Percentiles rank a stretch among this genome's conserved stretches.
Conservation (phyloP, 192 early-diverging fungal genomes). For the Rhizophagus clarus region DNA sequence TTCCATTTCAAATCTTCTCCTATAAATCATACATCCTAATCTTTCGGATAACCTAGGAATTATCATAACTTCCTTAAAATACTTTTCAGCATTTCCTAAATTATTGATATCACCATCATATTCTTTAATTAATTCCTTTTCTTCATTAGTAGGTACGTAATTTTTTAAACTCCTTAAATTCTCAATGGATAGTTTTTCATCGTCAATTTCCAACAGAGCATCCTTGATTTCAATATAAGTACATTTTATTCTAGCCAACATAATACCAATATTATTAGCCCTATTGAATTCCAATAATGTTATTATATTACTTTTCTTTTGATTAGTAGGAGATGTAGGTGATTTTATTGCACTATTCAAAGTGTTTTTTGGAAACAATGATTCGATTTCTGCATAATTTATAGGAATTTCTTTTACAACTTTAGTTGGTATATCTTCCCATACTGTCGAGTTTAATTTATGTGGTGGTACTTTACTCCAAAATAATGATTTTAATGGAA, state of each 20-base stretch:
- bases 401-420: constrained; percentile 29
- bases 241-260: constrained; percentile 53
- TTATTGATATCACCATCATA: constrained; percentile 49
- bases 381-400: constrained; percentile 51
- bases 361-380: constrained; percentile 51
- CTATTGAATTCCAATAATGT: constrained; percentile 56
- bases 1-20: constrained; percentile 53
- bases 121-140: constrained; percentile 53
- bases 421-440: constrained; percentile 50
- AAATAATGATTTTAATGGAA: constrained; percentile 51
- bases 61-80: constrained; percentile 51
- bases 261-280: constrained; percentile 65
- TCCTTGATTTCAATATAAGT: constrained; percentile 56
- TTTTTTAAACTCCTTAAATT: constrained; percentile 55
- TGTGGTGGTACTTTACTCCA: constrained; percentile 57
- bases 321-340: constrained; percentile 13
- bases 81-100: constrained; percentile 61
- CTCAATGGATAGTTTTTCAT: constrained; percentile 53
- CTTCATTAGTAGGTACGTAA: constrained; percentile 57
- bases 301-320: constrained; percentile 41
- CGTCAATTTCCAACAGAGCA: constrained; percentile 56
- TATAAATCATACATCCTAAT: constrained; percentile 54
- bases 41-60: constrained; percentile 56
- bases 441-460: constrained; percentile 50
- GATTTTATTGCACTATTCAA: neutral